Evolutionary conservation across 805 yeast species (phyloP), one percentile per base, ranked within the genome.

Genomic region (Pichia heedii): DNA sequence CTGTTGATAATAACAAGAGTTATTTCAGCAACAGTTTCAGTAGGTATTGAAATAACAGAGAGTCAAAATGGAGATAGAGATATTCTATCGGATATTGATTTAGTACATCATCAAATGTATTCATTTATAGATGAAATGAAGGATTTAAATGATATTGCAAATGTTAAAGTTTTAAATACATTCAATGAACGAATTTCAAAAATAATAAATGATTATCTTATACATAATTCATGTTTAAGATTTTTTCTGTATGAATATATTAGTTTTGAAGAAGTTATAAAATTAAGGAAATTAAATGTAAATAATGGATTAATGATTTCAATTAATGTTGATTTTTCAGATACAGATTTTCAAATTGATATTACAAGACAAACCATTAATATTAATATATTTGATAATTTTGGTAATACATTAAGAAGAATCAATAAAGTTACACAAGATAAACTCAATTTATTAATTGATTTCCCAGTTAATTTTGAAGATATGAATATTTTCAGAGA

Each of bases 361-460:
- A n/a, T 20, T 12, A 50, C 42, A 40, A 36, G 37, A 2, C 62
- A 60, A 38, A 51, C 49, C 21, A 35, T 61, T 13, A 60, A 60
- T 43, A 27, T 61, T 18, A 60, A 55, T 41, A 45, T 60, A 15
- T 49, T 60, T 5, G 65, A 60, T 35, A 44, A 48, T 29, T 46
- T 52, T 32, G 60, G 56, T 2, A 56, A 61, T 48, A 52, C 50
- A 11, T 34, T 60, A 12, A 47, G 66, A 40, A 51, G 62, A 4
- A 56, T 50, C 24, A 50, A 50, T 33, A 52, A 54, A 30, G 33
- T 61, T 7, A 37, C 37, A 5, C 49, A 53, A n/a, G 27, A 32
- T 3, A 39, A 36, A 3, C 15, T 51, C 1, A 54, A 53, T 27
- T 30, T 60, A 42, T 55, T 53, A 3, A 41, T 58, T 6, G 55